Base-by-base conservation (phyloP, 371 early-diverging fungal species). In the Mortierella sp. region DNA sequence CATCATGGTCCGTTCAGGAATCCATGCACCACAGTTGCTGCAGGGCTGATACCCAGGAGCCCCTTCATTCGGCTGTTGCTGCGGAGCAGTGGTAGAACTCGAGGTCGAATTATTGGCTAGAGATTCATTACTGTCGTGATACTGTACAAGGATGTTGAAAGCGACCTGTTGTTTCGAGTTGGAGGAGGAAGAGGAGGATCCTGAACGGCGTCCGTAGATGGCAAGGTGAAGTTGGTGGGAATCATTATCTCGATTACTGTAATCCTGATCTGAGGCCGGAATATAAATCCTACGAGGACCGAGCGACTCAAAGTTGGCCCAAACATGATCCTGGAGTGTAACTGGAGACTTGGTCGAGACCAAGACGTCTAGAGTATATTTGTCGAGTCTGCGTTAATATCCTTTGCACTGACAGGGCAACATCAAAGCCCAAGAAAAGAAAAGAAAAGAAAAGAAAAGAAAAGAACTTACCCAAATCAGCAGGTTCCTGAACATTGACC, bases 1-100 rank as follows among this genome's bases (percentile, higher is more conserved):
- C 29, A 82, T 66, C 7, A 87, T 66, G 1, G 90, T 86, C 25
- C 83, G 74, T 52, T 83, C 81, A 4, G 91, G 91, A 30, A 96
- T 87, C 82, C 84, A 86, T 19, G 90, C 83, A 2, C 85, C 84
- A 79, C 97, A 96, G 72, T 96, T 93, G 7, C 68, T 50, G 66
- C 97, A 97, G 28, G 85, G 72, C 11, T 77, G 84, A 56, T 87
- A 84, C 7, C 85, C 88, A 16, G 63, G 56, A 11, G 65, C 81
- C 45, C 70, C 77, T 59, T 68, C 75, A 72, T 81, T 84, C 47
- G 61, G 74, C 5, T 26, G 18, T 7, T 30, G 64, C 19, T 1
- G 48, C 25, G 21, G 1, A n/a, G n/a, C 53, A 9, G 37, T 9
- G 5, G 37, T 9, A 37, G 37, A 37, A 37, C 37, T 37, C 37